Conservation (phyloP, 495 filamentous ascomycete genomes). For the Staphylotrichum longicolle region DNA sequence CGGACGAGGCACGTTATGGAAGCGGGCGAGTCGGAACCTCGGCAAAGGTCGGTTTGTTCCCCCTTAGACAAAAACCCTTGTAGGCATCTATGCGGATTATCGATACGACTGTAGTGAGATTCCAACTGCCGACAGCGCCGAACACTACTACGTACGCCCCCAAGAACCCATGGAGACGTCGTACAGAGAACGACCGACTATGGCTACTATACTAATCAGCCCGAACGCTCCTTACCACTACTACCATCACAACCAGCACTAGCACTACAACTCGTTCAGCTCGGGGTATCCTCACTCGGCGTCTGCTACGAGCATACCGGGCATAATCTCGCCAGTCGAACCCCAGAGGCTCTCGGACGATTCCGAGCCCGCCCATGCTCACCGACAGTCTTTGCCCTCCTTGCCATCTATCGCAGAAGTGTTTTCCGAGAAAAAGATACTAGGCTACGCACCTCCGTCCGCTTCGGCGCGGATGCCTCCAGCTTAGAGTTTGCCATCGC, state of each 20-base stretch:
- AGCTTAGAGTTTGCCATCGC: slow-evolving; percentile 33
- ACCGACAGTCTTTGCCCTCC: slow-evolving; percentile 50
- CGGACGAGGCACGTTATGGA: slow-evolving; percentile 48
- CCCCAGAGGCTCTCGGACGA: slow-evolving; percentile 44
- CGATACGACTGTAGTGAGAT: slow-evolving; percentile 25
- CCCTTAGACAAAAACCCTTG: no score
- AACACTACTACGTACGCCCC: slow-evolving; percentile 30
- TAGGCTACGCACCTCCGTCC: slow-evolving; percentile 34
- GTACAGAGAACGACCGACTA: slow-evolving; percentile 41
- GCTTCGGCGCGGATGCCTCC: slow-evolving; percentile 32
- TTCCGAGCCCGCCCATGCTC: slow-evolving; percentile 35
- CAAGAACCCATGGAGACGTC: slow-evolving; percentile 38
- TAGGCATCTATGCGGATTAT: no score
- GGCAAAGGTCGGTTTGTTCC: slow-evolving; percentile 47
- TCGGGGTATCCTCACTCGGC: slow-evolving; percentile 41
- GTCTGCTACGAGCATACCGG: slow-evolving; percentile 36
- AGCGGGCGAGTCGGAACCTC: slow-evolving; percentile 48
- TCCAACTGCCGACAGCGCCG: slow-evolving; percentile 34
- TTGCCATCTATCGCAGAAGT: slow-evolving; percentile 52
- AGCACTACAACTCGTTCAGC: slow-evolving; percentile 36
- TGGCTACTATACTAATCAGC: slow-evolving; percentile 51
- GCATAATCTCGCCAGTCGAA: slow-evolving; percentile 49
- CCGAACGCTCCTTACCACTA: slow-evolving; percentile 42
- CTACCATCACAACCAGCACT: slow-evolving; percentile 22
- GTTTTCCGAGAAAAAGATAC: slow-evolving; percentile 40